phyloP scores from a whole-genome alignment of 352 stramenopile genomes.

The Blastocystis hominis region DNA sequence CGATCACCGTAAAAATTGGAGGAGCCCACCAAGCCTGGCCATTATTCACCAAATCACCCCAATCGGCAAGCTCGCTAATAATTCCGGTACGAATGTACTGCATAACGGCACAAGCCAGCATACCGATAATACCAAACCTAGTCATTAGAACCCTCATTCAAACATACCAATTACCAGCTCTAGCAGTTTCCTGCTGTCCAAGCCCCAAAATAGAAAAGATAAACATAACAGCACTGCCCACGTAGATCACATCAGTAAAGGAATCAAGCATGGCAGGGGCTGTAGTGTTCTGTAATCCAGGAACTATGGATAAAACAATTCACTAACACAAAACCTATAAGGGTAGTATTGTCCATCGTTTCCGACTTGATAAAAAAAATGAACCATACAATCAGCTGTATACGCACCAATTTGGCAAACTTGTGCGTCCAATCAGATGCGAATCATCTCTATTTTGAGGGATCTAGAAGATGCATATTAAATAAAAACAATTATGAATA shows the following conservation, averaged over 20 bases:
- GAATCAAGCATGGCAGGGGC: background rate
- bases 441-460: background rate
- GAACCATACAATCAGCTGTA: background rate
- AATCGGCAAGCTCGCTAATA: constrained; percentile 7
- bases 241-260: constrained; percentile 53
- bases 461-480: background rate
- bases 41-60: background rate
- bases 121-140: constrained; percentile 58
- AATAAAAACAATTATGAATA: background rate
- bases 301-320: background rate
- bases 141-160: background rate
- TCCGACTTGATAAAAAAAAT: background rate
- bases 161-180: constrained; percentile 51
- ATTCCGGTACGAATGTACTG: constrained; percentile 54
- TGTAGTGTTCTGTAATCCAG: constrained; percentile 2
- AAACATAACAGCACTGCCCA: constrained; percentile 48
- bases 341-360: background rate
- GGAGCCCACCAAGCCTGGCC: constrained; percentile 28
- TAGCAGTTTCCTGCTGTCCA: constrained; percentile 53
- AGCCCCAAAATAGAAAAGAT: constrained; percentile 58
- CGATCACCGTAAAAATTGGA: constrained; percentile 22
- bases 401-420: background rate
- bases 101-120: constrained; percentile 33
- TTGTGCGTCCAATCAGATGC: constrained; percentile 6
- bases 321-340: background rate